phyloP scores from a whole-genome alignment of 2,329 filamentous ascomycete species.

The Aurifilum marmelostoma region DNA sequence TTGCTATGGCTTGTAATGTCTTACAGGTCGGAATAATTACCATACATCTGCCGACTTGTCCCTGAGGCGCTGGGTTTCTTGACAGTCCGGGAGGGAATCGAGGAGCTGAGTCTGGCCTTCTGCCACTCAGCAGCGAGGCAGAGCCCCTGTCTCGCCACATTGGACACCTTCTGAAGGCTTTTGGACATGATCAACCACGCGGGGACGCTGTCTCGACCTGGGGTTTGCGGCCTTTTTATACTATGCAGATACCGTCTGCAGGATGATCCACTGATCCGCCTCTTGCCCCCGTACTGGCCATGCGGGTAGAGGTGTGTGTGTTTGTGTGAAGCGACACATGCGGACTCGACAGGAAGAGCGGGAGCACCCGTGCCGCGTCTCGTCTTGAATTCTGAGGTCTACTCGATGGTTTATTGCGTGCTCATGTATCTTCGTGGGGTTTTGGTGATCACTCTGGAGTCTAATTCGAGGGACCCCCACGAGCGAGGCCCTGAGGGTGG shows the following conservation, averaged over 20 bases:
- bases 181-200: neutral
- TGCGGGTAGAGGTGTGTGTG: neutral
- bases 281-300: neutral
- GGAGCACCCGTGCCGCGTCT: conserved; percentile 21
- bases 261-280: neutral
- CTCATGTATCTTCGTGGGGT: conserved; percentile 26
- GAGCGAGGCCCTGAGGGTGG: conserved; percentile 5
- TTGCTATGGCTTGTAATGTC: neutral
- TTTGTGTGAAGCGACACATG: neutral
- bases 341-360: conserved; percentile 2
- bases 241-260: neutral
- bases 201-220: neutral
- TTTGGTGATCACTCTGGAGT: conserved; percentile 17
- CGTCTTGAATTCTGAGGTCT: conserved; percentile 19
- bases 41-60: neutral
- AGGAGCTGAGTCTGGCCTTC: neutral
- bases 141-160: neutral
- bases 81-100: neutral
- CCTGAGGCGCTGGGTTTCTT: neutral
- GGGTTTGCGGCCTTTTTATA: neutral
- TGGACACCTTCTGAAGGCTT: neutral
- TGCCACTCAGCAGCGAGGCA: neutral
- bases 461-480: conserved; percentile 24
- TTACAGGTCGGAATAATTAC: neutral
- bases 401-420: conserved; percentile 20